Percentiles rank a stretch among this genome's conserved stretches.
These are phyloP conservation scores for Parathielavia appendiculata DNA, from an alignment of 495 filamentous ascomycete species.

Conservation along the genomic window DNA sequence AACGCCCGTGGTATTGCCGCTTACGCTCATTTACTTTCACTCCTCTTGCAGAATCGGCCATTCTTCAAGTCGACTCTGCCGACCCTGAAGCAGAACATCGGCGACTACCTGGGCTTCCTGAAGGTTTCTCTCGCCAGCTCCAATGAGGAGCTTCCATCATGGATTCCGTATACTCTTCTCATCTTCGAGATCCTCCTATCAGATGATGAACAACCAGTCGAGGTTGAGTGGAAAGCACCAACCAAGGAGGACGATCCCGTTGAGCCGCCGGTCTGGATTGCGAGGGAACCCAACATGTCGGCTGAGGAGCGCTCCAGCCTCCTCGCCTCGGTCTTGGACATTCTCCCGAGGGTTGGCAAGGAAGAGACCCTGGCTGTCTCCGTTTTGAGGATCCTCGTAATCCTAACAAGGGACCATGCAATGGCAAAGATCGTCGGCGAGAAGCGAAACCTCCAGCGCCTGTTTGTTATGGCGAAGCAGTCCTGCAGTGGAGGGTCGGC, in stretches of 20 bases:
- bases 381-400: slow-evolving; percentile 77
- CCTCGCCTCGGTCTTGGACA: slow-evolving; percentile 68
- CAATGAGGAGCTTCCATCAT: slow-evolving; percentile 72
- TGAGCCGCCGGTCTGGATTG: slow-evolving; percentile 51
- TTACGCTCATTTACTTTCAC: slow-evolving; percentile 85
- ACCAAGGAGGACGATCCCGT: slow-evolving; percentile 49
- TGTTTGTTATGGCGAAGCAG: slow-evolving; percentile 94
- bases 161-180: slow-evolving; percentile 86
- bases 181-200: slow-evolving; percentile 84
- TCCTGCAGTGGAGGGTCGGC: slow-evolving; percentile 70
- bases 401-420: slow-evolving; percentile 72
- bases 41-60: slow-evolving; percentile 73
- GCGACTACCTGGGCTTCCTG: slow-evolving; percentile 72
- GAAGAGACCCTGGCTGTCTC: slow-evolving; percentile 81
- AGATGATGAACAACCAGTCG: slow-evolving; percentile 74
- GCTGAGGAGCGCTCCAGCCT: slow-evolving; percentile 61
- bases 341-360: slow-evolving; percentile 80
- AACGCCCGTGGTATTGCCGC: slow-evolving; percentile 61
- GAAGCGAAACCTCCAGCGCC: slow-evolving; percentile 78
- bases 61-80: slow-evolving; percentile 76
- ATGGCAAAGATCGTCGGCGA: slow-evolving; percentile 74
- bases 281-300: slow-evolving; percentile 60
- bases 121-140: slow-evolving; percentile 62
- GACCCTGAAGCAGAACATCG: slow-evolving; percentile 73
- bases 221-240: slow-evolving; percentile 68